These are phyloP conservation scores for Pseudogymnoascus sp. DNA, from an alignment of 2,329 filamentous ascomycete species.

Conservation along the genomic window DNA sequence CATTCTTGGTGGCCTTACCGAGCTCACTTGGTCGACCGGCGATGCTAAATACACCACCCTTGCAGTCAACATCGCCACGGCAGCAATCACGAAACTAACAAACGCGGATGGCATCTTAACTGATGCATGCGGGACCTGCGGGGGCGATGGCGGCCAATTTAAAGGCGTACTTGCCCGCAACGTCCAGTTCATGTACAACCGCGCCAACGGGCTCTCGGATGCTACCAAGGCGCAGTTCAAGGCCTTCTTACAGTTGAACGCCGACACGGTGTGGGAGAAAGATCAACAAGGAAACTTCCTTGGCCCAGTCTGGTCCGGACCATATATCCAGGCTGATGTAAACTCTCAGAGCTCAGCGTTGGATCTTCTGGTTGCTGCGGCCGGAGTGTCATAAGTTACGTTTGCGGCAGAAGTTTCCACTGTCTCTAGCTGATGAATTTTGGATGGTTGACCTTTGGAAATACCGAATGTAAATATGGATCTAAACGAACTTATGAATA, in stretches of 20 bases:
- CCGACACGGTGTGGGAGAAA: constrained; percentile 57
- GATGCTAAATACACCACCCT: constrained; percentile 34
- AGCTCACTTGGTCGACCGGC: constrained; percentile 47
- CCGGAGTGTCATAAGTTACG: constrained; percentile 15
- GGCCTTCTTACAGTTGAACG: constrained; percentile 52
- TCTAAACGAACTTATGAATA: not conserved
- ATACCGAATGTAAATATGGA: not conserved
- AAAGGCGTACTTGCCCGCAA: constrained; percentile 66
- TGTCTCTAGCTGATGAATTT: not conserved
- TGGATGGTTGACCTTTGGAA: not conserved
- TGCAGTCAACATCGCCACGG: constrained; percentile 47
- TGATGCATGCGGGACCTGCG: constrained; percentile 45
- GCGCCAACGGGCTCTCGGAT: constrained; percentile 24
- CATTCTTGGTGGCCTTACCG: constrained; percentile 49
- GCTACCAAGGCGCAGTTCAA: constrained; percentile 44
- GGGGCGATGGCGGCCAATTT: constrained; percentile 53
- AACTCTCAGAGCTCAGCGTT: constrained; percentile 58
- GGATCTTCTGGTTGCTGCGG: constrained; percentile 59
- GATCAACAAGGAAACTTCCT: constrained; percentile 47
- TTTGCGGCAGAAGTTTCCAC: not conserved
- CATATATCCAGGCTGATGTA: constrained; percentile 46
- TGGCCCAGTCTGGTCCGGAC: constrained; percentile 60
- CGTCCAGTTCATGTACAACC: constrained; percentile 48
- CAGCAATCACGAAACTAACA: constrained; percentile 41
- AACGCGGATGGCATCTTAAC: constrained; percentile 42